Evolutionary conservation across 2,329 filamentous ascomycete genomes (phyloP), one percentile per base, ranked within the genome.

Genomic region (Cytospora piceicola): DNA sequence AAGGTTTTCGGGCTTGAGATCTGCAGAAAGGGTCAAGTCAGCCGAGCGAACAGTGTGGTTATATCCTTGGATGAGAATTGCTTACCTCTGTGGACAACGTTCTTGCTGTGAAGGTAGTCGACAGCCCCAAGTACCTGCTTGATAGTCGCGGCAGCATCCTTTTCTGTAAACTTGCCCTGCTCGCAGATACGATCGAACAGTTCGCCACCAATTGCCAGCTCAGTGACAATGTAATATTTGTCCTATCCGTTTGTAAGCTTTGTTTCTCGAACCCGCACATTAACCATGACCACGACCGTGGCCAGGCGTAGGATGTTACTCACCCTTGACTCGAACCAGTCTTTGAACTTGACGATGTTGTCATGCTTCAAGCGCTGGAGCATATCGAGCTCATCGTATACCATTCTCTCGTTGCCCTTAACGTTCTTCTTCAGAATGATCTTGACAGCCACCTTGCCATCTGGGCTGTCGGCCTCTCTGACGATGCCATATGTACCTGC

Each of bases 391-490:
- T 99, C 95, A 77, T 99, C 95, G 77, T 96, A 95, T 51, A 99
- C 95, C 95, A 99, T 99, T 77, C 90, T 88, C 83, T 99, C 95
- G 74, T 98, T 98, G 70, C 94, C 94, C 78, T 94, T 96, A 76
- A 99, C 94, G 79, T 97, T 98, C 83, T 97, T 97, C 87, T 99
- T 99, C 75, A 98, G 83, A 78, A 99, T 99, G 77, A 99, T 98
- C 85, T 99, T 99, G 79, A 99, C 87, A 51, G 95, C 95, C 68
- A 96, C 94, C 83, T 97, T 87, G 77, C 93, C 92, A 24, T 86
- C 85, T 52, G 90, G 88, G 71, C 92, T 87, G 68, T 97, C 93
- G 67, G 95, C 95, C 80, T 99, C 95, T 73, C 95, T 89, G 74
- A 99, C 95, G 74, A 99, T 96, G 75, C 95, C 95, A 84, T 99